phyloP scores from a whole-genome alignment of 2,329 filamentous ascomycete species.

The Zymoseptoria pseudotritici region DNA sequence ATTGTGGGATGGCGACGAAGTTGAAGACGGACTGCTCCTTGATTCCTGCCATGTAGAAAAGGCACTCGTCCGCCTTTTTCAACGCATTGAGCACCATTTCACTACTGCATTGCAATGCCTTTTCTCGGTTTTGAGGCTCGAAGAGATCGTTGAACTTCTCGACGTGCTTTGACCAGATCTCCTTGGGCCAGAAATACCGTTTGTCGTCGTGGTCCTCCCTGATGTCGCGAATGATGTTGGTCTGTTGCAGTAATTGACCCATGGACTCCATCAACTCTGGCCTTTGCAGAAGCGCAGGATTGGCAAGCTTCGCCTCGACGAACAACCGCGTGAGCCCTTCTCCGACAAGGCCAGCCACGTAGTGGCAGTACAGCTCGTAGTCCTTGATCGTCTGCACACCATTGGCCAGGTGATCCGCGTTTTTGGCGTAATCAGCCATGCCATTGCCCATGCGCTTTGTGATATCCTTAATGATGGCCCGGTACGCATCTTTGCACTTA shows the following conservation, averaged over 20 bases:
- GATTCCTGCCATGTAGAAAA: slow-evolving; percentile 96
- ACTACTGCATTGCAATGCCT: slow-evolving; percentile 76
- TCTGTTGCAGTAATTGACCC: slow-evolving; percentile 96
- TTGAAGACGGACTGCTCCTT: slow-evolving; percentile 98
- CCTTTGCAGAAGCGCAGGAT: slow-evolving; percentile 71
- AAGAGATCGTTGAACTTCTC: slow-evolving; percentile 85
- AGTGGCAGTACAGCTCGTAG: slow-evolving; percentile 96
- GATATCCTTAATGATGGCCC: slow-evolving; percentile 83
- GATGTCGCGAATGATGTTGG: slow-evolving; percentile 96
- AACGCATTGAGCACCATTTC: slow-evolving; percentile 92
- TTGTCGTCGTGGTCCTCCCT: slow-evolving; percentile 83
- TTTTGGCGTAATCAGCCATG: slow-evolving; percentile 92
- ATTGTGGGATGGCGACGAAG: slow-evolving; percentile 93
- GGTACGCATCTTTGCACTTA: slow-evolving; percentile 78
- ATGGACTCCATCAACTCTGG: slow-evolving; percentile 84
- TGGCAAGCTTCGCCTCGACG: slow-evolving; percentile 77
- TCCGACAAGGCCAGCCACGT: slow-evolving; percentile 96
- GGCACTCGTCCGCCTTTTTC: slow-evolving; percentile 78
- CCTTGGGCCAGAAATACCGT: slow-evolving; percentile 87
- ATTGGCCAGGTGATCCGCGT: slow-evolving; percentile 63
- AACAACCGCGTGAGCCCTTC: slow-evolving; percentile 89
- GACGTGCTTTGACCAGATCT: slow-evolving; percentile 96
- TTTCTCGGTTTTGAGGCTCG: slow-evolving; percentile 66
- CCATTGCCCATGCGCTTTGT: slow-evolving; percentile 93
- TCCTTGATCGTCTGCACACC: slow-evolving; percentile 78